Conservation (phyloP, 2,329 filamentous ascomycete species). For the Pyrenochaeta sp. region DNA sequence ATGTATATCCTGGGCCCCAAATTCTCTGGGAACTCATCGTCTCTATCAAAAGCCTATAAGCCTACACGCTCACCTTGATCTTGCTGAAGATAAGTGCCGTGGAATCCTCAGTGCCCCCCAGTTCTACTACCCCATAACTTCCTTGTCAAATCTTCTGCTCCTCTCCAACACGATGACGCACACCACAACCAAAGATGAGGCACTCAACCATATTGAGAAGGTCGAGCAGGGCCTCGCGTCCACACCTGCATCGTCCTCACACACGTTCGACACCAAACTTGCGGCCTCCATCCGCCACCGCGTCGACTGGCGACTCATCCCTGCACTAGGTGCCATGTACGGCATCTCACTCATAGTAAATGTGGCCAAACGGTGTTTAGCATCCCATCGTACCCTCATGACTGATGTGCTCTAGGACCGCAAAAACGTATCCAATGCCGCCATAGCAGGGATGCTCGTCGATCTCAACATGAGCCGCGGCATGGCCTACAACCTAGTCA, state of each 20-base stretch:
- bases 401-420: conserved; percentile 18
- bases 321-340: conserved; percentile 34
- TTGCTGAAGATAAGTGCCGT: background rate
- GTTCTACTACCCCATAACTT: background rate
- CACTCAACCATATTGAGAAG: conserved; percentile 25
- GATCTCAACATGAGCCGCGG: conserved; percentile 30
- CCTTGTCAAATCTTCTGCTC: background rate
- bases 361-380: background rate
- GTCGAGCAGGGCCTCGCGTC: conserved; percentile 28
- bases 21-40: background rate
- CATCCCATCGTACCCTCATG: background rate
- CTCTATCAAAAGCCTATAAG: background rate
- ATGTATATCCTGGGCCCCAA: background rate
- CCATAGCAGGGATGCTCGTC: conserved; percentile 34
- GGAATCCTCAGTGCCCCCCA: background rate
- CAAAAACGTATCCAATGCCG: conserved; percentile 38
- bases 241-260: conserved; percentile 15
- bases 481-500: conserved; percentile 32
- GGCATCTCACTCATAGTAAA: conserved; percentile 30
- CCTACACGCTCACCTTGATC: background rate
- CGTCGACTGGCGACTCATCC: conserved; percentile 36
- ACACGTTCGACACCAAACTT: conserved; percentile 25
- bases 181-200: conserved; percentile 23
- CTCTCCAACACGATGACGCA: conserved; percentile 16
- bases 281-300: conserved; percentile 30